These are phyloP conservation scores for Austroboletus niveus DNA, from an alignment of 1,284 basidiomycete genomes.

Conservation along the genomic window DNA sequence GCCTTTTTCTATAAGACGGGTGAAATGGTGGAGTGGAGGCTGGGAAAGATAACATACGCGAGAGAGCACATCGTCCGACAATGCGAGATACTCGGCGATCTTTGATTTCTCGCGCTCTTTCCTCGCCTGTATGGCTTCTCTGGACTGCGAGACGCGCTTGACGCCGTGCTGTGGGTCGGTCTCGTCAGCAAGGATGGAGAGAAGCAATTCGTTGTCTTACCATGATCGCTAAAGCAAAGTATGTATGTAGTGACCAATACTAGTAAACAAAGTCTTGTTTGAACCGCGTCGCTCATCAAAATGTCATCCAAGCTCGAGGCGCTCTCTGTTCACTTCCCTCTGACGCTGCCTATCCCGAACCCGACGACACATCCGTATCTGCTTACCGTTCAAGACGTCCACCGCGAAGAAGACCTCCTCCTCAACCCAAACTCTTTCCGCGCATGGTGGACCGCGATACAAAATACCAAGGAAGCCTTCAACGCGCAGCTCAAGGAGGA, in stretches of 20 bases:
- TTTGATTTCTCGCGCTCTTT: conserved; percentile 70
- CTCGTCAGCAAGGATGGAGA: conserved; percentile 3
- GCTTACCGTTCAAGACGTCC: conserved; percentile 74
- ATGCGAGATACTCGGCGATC: conserved; percentile 71
- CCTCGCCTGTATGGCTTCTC: conserved; percentile 64
- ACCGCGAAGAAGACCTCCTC: conserved; percentile 94
- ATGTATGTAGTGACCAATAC: too few species aligned
- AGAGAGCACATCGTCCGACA: conserved; percentile 63
- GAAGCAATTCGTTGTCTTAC: conserved; percentile 17
- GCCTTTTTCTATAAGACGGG: conserved; percentile 55
- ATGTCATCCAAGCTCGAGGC: conserved; percentile 48
- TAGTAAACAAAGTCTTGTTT: not conserved
- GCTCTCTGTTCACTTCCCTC: conserved; percentile 66
- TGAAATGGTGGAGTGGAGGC: conserved; percentile 1
- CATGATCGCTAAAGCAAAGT: conserved; percentile 11
- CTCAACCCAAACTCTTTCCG: conserved; percentile 85
- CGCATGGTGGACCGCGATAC: conserved; percentile 89
- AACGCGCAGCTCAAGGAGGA: conserved; percentile 57
- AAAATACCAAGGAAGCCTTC: conserved; percentile 69
- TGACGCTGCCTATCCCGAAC: conserved; percentile 83
- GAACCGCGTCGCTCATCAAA: conserved; percentile 25
- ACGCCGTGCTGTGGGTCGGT: conserved; percentile 64
- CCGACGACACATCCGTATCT: conserved; percentile 78
- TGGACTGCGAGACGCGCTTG: conserved; percentile 63
- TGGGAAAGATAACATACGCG: conserved; percentile 47